Evolutionary conservation across 805 yeast genomes (phyloP), one percentile per base, ranked within the genome.

Genomic region (Tetrapisispora iriomotensis): DNA sequence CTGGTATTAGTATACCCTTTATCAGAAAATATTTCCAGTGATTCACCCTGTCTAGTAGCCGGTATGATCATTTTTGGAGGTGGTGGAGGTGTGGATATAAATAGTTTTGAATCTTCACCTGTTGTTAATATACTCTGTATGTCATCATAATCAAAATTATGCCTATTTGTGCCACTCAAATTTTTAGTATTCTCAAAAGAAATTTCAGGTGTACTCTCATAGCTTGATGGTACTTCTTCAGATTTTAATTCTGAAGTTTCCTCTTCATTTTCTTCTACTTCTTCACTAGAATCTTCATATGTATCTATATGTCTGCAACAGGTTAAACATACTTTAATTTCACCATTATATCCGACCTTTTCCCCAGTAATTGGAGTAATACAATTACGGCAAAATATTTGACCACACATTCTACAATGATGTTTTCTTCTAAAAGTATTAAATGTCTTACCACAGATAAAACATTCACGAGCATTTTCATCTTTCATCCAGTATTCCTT

Each of bases 401-500:
- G 95, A 2, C 98, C 98, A 62, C 98, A 90, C 26, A 90, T 78
- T 39, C 98, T 67, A 54, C 98, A 90, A 60, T 90, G 98, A 56
- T 90, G 98, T 47, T 84, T 82, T 48, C 98, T 68, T 56, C 96
- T 66, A 62, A 87, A 88, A 0, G 96, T 82, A 1, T 82, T 75
- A 54, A 90, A 90, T 3, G 76, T 74, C 39, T 77, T 71, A 40
- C 82, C 84, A 59, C 97, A 90, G 13, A 80, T 71, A 42, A 86
- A 76, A 53, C 98, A 90, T 45, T 86, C 92, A 8, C 79, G 74
- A 0, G 94, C 95, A 43, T 86, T 83, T 30, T 90, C 83, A 63
- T 90, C 96, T 51, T 88, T 86, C 85, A 90, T 80, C 98, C 98
- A 90, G 57, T 86, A 90, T 54, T 86, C 90, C 43, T 74, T 73